Evolutionary conservation across 352 stramenopile genomes (phyloP).

Genomic region (Sclerospora graminicola): DNA sequence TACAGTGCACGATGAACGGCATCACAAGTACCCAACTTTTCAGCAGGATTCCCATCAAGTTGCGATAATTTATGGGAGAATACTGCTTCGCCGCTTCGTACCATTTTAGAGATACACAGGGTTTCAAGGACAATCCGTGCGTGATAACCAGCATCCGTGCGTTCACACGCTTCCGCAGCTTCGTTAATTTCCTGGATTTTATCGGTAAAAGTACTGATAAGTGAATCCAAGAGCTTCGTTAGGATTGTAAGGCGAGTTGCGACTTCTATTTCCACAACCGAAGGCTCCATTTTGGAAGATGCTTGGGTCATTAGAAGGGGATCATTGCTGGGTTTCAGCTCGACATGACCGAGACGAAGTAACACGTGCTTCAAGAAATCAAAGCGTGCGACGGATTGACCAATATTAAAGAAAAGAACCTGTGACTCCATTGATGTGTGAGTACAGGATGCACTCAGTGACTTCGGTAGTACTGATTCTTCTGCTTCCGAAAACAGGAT

Average conservation of each 20-base stretch:
- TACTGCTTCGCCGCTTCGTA: slow-evolving; percentile 22
- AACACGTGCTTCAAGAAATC: slow-evolving; percentile 40
- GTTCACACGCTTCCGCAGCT: slow-evolving; percentile 52
- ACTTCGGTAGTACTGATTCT: slow-evolving; percentile 5
- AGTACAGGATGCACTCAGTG: slow-evolving; percentile 13
- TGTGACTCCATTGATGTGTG: slow-evolving; percentile 52
- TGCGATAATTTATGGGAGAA: slow-evolving; percentile 33
- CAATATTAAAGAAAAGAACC: slow-evolving; percentile 77
- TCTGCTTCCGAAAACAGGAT: slow-evolving; percentile 87
- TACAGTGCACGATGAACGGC: slow-evolving; percentile 47
- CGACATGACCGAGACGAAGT: slow-evolving; percentile 20
- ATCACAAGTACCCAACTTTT: slow-evolving; percentile 31
- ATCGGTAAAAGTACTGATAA: slow-evolving; percentile 46
- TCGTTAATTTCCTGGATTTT: slow-evolving; percentile 53
- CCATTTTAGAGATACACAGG: slow-evolving; percentile 44
- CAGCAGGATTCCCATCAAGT: slow-evolving; percentile 15
- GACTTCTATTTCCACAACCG: slow-evolving; percentile 23
- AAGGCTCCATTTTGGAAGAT: slow-evolving; percentile 13
- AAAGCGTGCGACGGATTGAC: slow-evolving; percentile 57
- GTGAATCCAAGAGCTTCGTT: slow-evolving; percentile 25
- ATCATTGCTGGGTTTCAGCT: slow-evolving; percentile 8
- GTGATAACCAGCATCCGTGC: slow-evolving; percentile 36
- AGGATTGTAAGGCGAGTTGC: slow-evolving; percentile 18
- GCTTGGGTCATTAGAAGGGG: slow-evolving; percentile 2
- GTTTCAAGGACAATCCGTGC: slow-evolving; percentile 59